Conservation (phyloP, 352 stramenopile genomes). For the Lagenidium giganteum region DNA sequence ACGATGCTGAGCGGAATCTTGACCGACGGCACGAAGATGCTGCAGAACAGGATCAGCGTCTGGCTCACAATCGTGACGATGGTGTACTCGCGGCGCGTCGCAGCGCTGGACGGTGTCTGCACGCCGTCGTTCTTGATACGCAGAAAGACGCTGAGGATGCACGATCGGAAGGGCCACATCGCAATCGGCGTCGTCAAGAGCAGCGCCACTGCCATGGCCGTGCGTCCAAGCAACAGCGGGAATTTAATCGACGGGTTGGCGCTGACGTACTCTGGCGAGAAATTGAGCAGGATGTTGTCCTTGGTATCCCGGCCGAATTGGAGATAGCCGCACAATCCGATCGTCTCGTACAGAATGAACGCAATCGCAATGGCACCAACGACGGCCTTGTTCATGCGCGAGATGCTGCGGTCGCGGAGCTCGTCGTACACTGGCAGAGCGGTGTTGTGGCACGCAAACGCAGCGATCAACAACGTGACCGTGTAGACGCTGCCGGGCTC, state of each 20-base stretch:
- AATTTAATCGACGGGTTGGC: slow-evolving; percentile 30
- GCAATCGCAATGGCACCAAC: slow-evolving; percentile 50
- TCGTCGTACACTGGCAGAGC: slow-evolving; percentile 76
- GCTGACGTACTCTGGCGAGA: slow-evolving; percentile 50
- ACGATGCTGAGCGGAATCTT: slow-evolving; percentile 80
- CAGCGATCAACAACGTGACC: slow-evolving; percentile 65
- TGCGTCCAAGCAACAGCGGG: slow-evolving; percentile 50
- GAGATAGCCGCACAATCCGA: slow-evolving; percentile 65
- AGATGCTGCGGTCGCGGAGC: slow-evolving; percentile 40
- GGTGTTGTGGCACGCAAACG: slow-evolving; percentile 77
- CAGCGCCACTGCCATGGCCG: slow-evolving; percentile 61
- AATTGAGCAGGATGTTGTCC: slow-evolving; percentile 80
- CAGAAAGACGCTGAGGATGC: slow-evolving; percentile 60
- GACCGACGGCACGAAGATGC: slow-evolving; percentile 69
- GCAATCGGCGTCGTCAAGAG: slow-evolving; percentile 63
- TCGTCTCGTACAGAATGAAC: slow-evolving; percentile 67
- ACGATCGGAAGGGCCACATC: slow-evolving; percentile 78
- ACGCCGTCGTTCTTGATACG: slow-evolving; percentile 54
- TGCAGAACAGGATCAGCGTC: slow-evolving; percentile 59
- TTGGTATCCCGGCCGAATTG: slow-evolving; percentile 55
- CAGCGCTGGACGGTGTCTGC: slow-evolving; percentile 58
- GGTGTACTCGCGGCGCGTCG: slow-evolving; percentile 36
- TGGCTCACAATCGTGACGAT: slow-evolving; percentile 44
- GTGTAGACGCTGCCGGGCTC: slow-evolving; percentile 66
- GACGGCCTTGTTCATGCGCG: slow-evolving; percentile 62